These are phyloP conservation scores for Tolypocladium pustulatum DNA, from an alignment of 2,329 filamentous ascomycete species.

Conservation along the genomic window DNA sequence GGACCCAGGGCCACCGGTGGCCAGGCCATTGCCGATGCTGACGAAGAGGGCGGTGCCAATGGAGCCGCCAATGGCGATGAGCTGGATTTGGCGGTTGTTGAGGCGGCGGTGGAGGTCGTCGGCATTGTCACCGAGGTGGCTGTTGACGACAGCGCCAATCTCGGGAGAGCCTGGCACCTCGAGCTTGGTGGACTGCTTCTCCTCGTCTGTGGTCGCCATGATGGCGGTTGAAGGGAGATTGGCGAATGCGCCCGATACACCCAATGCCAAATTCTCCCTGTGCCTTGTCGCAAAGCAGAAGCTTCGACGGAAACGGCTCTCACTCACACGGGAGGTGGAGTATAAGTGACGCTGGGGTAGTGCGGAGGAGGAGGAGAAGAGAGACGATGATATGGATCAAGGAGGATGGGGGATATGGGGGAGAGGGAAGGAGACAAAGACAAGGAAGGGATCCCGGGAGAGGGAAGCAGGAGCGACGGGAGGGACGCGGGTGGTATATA, in stretches of 20 bases:
- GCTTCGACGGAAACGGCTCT: background rate
- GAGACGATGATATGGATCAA: background rate
- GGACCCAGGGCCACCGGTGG: constrained; percentile 32
- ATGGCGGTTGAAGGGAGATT: background rate
- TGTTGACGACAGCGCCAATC: constrained; percentile 11
- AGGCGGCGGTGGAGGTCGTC: constrained; percentile 35
- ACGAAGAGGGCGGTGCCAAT: constrained; percentile 51
- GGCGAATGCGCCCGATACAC: background rate
- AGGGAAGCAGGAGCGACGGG: background rate
- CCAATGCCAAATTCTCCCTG: background rate
- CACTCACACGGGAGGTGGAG: background rate
- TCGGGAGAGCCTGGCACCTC: constrained; percentile 13
- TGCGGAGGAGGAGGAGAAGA: background rate
- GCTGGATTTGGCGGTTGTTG: constrained; percentile 44
- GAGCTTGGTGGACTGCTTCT: constrained; percentile 15
- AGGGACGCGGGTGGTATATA: background rate
- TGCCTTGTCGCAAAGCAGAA: background rate
- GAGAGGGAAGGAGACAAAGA: background rate
- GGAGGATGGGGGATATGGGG: background rate
- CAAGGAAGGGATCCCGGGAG: background rate
- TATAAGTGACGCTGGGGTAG: background rate
- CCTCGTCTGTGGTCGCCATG: constrained; percentile 14
- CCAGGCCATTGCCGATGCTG: constrained; percentile 46
- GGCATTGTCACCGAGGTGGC: constrained; percentile 18
- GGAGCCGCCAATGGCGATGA: constrained; percentile 48